Percentiles rank a stretch among this genome's conserved stretches.
These are phyloP conservation scores for Aspergillus awamori DNA, from an alignment of 2,329 filamentous ascomycete species.

Conservation along the genomic window DNA sequence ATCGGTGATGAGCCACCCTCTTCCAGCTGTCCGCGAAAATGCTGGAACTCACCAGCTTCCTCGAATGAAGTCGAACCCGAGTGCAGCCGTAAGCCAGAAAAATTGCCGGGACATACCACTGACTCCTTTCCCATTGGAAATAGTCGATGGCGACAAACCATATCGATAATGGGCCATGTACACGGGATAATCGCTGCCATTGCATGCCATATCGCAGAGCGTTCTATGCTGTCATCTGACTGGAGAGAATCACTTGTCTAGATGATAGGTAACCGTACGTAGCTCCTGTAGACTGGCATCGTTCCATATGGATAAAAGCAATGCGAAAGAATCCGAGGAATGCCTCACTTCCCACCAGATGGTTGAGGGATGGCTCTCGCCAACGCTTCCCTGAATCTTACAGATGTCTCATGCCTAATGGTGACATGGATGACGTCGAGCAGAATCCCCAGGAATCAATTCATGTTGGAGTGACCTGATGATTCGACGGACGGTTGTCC, in stretches of 20 bases:
- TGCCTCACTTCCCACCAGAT: conserved; percentile 17
- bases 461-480: conserved; percentile 19
- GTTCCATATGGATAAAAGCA: conserved; percentile 19
- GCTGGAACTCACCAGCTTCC: conserved; percentile 16
- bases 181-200: conserved; percentile 6
- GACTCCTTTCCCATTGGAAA: conserved; percentile 1
- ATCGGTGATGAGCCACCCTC: conserved; percentile 17
- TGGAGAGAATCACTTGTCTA: conserved; percentile 9
- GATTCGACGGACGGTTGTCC: conserved; percentile 19
- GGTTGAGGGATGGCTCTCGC: conserved; percentile 16
- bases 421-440: conserved; percentile 16
- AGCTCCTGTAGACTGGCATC: conserved; percentile 10
- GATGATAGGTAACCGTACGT: background rate
- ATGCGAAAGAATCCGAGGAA: conserved; percentile 11
- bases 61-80: conserved; percentile 15
- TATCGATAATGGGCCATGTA: conserved; percentile 10
- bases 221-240: conserved; percentile 12
- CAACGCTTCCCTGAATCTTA: conserved; percentile 18
- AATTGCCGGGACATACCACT: conserved; percentile 13
- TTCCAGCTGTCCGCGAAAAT: conserved; percentile 18
- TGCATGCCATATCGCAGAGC: conserved; percentile 11
- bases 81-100: conserved; percentile 9
- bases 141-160: conserved; percentile 11
- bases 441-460: conserved; percentile 18
- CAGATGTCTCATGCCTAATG: conserved; percentile 18